Percentiles rank a stretch among this genome's conserved stretches.
Conservation (phyloP, 2,329 filamentous ascomycete species). For the Fusarium xylarioides region DNA sequence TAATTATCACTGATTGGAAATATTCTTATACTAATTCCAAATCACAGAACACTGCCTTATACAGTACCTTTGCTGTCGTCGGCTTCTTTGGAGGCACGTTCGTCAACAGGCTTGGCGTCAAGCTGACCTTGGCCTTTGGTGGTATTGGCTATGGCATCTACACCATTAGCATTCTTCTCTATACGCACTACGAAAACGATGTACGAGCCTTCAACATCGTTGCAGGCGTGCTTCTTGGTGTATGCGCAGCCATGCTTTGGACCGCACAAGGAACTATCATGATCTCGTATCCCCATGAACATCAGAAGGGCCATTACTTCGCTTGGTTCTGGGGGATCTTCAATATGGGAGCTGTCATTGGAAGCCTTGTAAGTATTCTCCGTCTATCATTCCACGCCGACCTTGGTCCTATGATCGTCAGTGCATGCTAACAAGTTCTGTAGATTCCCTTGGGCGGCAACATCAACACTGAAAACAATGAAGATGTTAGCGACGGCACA, state of each 20-base stretch:
- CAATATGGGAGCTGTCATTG: conserved; percentile 89
- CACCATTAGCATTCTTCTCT: conserved; percentile 70
- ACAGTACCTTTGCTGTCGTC: conserved; percentile 73
- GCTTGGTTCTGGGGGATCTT: conserved; percentile 95
- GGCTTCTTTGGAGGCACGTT: conserved; percentile 79
- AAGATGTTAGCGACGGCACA: conserved; percentile 73
- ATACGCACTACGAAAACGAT: conserved; percentile 64
- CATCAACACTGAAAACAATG: conserved; percentile 14
- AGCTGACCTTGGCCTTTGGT: conserved; percentile 72
- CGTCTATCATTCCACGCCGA: too few species aligned
- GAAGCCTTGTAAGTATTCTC: conserved; percentile 62
- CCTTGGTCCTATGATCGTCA: too few species aligned
- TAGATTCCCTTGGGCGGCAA: conserved; percentile 55
- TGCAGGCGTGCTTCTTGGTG: conserved; percentile 76
- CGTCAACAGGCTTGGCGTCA: conserved; percentile 78
- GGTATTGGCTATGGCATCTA: conserved; percentile 81
- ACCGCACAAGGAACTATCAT: conserved; percentile 85
- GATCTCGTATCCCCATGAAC: conserved; percentile 87
- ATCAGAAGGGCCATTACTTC: conserved; percentile 86
- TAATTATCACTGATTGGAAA: rapidly evolving
- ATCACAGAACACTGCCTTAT: conserved; percentile 63
- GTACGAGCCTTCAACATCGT: conserved; percentile 61
- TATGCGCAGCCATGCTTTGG: conserved; percentile 84
- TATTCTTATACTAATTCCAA: too few species aligned
- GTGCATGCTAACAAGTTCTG: rapidly evolving